Percentiles rank a stretch among this genome's conserved stretches.
phyloP scores from a whole-genome alignment of 2,329 filamentous ascomycete species.

The Paramyrothecium roridum region DNA sequence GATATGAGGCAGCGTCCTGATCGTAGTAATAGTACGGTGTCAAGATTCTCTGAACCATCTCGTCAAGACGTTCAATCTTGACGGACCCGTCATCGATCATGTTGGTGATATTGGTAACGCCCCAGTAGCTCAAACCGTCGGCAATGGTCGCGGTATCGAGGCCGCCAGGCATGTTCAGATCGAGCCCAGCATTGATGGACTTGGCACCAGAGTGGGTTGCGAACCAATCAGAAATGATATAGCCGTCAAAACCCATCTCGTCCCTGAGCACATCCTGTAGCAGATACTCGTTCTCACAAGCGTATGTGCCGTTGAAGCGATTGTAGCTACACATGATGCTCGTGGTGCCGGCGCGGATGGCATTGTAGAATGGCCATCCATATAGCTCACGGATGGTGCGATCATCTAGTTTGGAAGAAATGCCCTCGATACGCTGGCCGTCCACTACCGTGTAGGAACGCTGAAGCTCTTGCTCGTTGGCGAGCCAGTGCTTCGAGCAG shows the following conservation, averaged over 20 bases:
- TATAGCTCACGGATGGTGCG: conserved; percentile 40
- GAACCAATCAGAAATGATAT: too few relatives aligned
- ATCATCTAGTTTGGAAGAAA: conserved; percentile 59
- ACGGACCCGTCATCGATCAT: background rate
- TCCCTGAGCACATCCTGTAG: too few relatives aligned
- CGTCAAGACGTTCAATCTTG: too few relatives aligned
- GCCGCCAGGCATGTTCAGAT: too few relatives aligned
- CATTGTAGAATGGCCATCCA: conserved; percentile 58
- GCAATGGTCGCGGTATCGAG: conserved; percentile 49
- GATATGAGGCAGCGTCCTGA: background rate
- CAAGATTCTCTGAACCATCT: conserved; percentile 20
- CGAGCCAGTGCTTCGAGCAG: conserved; percentile 46
- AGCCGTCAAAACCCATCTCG: too few relatives aligned
- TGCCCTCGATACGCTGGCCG: conserved; percentile 48
- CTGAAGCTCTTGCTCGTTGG: conserved; percentile 59
- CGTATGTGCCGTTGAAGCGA: too few relatives aligned
- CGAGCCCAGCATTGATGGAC: too few relatives aligned
- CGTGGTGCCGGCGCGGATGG: conserved; percentile 62
- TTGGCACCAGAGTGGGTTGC: too few relatives aligned
- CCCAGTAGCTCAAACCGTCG: background rate
- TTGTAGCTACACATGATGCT: conserved; percentile 62
- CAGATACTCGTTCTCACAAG: too few relatives aligned
- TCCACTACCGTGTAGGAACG: conserved; percentile 40
- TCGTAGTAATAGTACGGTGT: conserved; percentile 39
- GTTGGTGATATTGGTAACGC: background rate